phyloP scores from a whole-genome alignment of 2,329 filamentous ascomycete genomes.

The Pleoardoris graminearum region DNA sequence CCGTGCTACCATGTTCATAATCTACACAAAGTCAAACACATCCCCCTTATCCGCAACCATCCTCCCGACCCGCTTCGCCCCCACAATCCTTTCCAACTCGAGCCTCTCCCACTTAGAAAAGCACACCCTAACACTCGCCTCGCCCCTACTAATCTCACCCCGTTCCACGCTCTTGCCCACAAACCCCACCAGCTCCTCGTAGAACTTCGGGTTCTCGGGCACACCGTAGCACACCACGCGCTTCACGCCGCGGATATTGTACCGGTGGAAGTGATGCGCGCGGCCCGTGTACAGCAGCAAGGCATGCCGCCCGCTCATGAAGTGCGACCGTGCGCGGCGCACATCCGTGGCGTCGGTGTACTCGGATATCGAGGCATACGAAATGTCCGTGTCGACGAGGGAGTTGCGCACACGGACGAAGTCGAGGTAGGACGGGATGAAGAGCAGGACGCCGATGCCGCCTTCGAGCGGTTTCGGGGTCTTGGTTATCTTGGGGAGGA shows the following conservation, averaged over 20 bases:
- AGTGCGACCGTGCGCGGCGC: conserved; percentile 83
- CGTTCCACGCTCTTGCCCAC: conserved; percentile 59
- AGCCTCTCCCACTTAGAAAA: conserved; percentile 91
- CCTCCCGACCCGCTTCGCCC: conserved; percentile 75
- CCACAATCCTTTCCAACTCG: conserved; percentile 86
- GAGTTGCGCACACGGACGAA: conserved; percentile 93
- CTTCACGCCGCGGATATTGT: conserved; percentile 77
- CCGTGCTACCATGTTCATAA: no score
- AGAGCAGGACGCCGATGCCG: conserved; percentile 73
- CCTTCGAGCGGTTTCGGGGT: conserved; percentile 62
- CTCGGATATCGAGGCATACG: conserved; percentile 85
- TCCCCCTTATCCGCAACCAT: conserved; percentile 84
- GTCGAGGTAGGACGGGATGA: conserved; percentile 91
- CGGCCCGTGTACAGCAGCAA: conserved; percentile 90
- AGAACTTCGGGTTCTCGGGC: conserved; percentile 85
- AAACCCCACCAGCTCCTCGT: conserved; percentile 74
- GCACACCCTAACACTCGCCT: conserved; percentile 57
- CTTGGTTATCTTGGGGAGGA: conserved; percentile 75
- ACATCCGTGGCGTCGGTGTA: conserved; percentile 80
- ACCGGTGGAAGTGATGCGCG: conserved; percentile 95
- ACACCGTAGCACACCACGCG: conserved; percentile 86
- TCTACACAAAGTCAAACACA: conserved; percentile 94
- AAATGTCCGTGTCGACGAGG: conserved; percentile 72
- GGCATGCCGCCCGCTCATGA: conserved; percentile 78
- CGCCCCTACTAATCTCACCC: conserved; percentile 59